phyloP scores from a whole-genome alignment of 1,139 yeast species.

The Geotrichum aggregatum region DNA sequence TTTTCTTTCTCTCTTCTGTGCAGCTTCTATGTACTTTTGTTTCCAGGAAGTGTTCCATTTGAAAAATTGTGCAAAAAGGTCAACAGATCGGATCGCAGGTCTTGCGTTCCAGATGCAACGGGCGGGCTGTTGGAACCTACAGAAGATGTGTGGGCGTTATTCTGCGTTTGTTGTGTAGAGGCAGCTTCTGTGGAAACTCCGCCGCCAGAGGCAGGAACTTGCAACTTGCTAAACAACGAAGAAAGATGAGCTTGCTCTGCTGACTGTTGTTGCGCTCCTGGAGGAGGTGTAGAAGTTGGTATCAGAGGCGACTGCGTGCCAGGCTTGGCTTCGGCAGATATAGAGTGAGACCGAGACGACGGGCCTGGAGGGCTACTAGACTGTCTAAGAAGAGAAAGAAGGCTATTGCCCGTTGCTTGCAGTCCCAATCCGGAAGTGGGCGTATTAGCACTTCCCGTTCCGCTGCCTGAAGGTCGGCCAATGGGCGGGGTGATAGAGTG shows the following conservation, averaged over 20 bases:
- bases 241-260: slow-evolving; percentile 11
- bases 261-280: not conserved
- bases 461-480: slow-evolving; percentile 1
- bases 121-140: too few relatives aligned
- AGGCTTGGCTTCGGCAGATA: not conserved
- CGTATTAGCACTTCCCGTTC: not conserved
- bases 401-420: slow-evolving; percentile 1
- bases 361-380: not conserved
- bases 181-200: not conserved
- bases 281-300: not conserved
- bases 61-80: slow-evolving; percentile 19
- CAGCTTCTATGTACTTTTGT: not conserved
- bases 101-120: not conserved
- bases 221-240: slow-evolving; percentile 7
- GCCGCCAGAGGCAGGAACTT: not conserved
- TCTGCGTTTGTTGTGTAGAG: not conserved
- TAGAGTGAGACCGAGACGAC: not conserved
- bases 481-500: slow-evolving; percentile 11
- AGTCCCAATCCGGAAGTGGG: not conserved
- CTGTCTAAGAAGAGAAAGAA: slow-evolving; percentile 1
- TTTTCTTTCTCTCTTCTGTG: too few relatives aligned
- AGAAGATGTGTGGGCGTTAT: not conserved
- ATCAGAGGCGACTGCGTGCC: not conserved
- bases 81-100: slow-evolving; percentile 11
- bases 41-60: slow-evolving; percentile 15